These are phyloP conservation scores for Actinidia polygama DNA, from an alignment of 179 eudicot species.

Conservation along the genomic window DNA sequence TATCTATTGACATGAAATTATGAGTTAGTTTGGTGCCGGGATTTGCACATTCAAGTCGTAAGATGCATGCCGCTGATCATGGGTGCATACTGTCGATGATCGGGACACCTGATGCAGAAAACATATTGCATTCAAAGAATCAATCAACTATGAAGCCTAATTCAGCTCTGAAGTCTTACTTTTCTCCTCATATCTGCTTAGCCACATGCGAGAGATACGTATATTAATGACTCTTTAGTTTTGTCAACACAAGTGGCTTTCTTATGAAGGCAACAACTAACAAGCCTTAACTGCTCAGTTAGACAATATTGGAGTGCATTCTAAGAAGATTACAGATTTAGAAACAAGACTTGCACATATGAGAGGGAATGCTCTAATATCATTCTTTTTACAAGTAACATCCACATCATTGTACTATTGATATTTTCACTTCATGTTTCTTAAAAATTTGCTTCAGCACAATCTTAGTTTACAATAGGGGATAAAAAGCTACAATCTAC, in stretches of 20 bases:
- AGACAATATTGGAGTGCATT: neutral
- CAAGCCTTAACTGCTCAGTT: neutral
- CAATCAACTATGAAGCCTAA: neutral
- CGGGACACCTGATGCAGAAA: neutral
- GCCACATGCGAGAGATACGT: neutral
- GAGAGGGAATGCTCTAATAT: neutral
- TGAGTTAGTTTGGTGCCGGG: neutral
- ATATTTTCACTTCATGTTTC: neutral
- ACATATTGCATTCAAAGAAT: neutral
- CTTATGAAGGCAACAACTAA: neutral
- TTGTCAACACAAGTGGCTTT: conserved; percentile 7
- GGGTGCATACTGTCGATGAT: neutral
- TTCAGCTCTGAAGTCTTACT: neutral
- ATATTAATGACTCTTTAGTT: neutral
- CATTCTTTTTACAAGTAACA: neutral
- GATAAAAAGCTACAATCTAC: conserved; percentile 49
- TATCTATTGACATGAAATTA: neutral
- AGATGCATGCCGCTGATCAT: neutral
- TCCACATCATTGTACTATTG: neutral
- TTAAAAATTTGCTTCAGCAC: neutral
- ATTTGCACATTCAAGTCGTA: neutral
- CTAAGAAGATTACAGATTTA: neutral
- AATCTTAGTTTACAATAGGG: conserved; percentile 11
- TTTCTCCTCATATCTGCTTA: neutral
- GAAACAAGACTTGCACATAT: neutral